phyloP scores from a whole-genome alignment of 345 rosid genomes.

The Viola odorata region DNA sequence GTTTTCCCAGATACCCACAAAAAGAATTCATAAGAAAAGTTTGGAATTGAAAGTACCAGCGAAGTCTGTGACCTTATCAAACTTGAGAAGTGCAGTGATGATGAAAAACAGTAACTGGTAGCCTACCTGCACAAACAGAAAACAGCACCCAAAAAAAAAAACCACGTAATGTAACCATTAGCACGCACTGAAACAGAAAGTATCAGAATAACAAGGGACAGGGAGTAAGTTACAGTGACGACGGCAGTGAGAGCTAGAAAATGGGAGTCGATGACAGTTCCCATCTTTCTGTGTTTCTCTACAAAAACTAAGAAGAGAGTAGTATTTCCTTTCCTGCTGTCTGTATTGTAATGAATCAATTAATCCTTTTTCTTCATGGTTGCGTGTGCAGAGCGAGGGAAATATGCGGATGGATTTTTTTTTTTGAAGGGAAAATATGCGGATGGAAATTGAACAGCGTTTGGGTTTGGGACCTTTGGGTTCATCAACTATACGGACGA shows the following conservation, averaged over 20 bases:
- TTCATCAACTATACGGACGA: no score
- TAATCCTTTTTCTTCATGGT: background rate
- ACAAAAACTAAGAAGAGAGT: background rate
- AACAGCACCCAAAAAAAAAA: conserved; percentile 9
- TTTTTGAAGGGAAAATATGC: background rate
- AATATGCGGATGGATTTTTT: background rate
- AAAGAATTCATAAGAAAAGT: no score
- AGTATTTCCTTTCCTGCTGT: background rate
- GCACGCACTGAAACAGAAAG: conserved; percentile 28
- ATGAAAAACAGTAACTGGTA: no score
- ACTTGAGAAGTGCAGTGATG: no score
- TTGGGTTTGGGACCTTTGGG: background rate
- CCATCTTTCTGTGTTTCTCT: conserved; percentile 34
- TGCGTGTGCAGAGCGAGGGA: background rate
- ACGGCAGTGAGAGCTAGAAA: conserved; percentile 68
- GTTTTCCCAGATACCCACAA: no score
- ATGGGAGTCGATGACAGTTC: conserved; percentile 69
- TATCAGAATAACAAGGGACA: background rate
- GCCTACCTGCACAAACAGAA: no score
- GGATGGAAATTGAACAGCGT: background rate
- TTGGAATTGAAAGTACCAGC: no score
- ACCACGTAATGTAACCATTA: conserved; percentile 70
- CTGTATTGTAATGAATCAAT: background rate
- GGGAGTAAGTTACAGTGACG: conserved; percentile 43
- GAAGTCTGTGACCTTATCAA: no score